Conservation (phyloP, 2,329 filamentous ascomycete genomes). For the Metarhizium sp. region DNA sequence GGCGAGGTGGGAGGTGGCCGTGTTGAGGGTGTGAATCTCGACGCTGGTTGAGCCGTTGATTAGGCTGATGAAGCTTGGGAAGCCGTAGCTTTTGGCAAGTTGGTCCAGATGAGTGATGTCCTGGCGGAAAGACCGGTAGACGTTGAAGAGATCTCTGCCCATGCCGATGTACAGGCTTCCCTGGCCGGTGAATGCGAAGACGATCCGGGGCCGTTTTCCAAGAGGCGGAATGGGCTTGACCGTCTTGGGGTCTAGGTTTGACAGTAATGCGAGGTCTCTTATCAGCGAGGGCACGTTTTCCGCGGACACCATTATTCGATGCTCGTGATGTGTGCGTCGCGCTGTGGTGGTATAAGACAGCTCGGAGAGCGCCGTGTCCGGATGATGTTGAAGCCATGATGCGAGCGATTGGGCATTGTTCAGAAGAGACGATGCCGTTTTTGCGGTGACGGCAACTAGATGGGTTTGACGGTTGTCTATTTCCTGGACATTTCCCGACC, state of each 20-base stretch:
- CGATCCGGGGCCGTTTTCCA: slow-evolving; percentile 16
- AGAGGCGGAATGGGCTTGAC: not conserved
- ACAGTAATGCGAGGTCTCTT: not conserved
- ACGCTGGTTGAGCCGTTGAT: slow-evolving; percentile 31
- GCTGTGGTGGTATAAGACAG: slow-evolving; percentile 62
- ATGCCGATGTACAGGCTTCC: slow-evolving; percentile 25
- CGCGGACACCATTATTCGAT: slow-evolving; percentile 29
- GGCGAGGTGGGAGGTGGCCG: slow-evolving; percentile 26
- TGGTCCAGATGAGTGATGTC: slow-evolving; percentile 23
- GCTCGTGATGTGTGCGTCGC: slow-evolving; percentile 50
- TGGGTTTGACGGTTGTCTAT: slow-evolving; percentile 47
- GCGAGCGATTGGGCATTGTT: slow-evolving; percentile 48
- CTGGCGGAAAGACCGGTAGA: slow-evolving; percentile 20
- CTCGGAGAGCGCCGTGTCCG: slow-evolving; percentile 42
- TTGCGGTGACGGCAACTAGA: slow-evolving; percentile 49
- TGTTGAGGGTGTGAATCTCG: slow-evolving; percentile 6
- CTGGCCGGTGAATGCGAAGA: slow-evolving; percentile 37
- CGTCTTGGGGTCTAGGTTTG: not conserved
- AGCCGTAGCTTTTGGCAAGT: slow-evolving; percentile 22
- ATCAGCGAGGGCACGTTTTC: slow-evolving; percentile 24
- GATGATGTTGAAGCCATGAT: slow-evolving; percentile 40
- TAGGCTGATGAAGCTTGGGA: slow-evolving; percentile 28
- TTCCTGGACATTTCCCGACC: slow-evolving; percentile 25
- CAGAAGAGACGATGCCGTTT: slow-evolving; percentile 45
- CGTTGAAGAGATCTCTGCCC: slow-evolving; percentile 22